phyloP scores from a whole-genome alignment of 345 rosid genomes.

The Citrus sinensis region DVS_A1.0 CM039162.1:23369501-23370000 shows the following conservation, averaged over 20 bases:
- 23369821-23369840: too few species aligned
- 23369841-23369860: too few species aligned
- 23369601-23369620: slow-evolving; percentile 9
- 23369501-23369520: too few species aligned
- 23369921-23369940: too few species aligned
- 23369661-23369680: too few species aligned
- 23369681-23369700: neutral
- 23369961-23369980: neutral
- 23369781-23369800: neutral
- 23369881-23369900: neutral
- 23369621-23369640: slow-evolving; percentile 3
- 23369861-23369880: too few species aligned
- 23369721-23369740: too few species aligned
- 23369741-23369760: too few species aligned
- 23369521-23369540: neutral
- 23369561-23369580: neutral
- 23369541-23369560: neutral
- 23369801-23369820: neutral
- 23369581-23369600: neutral
- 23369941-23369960: too few species aligned
- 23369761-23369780: too few species aligned
- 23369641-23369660: neutral
- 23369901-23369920: neutral
- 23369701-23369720: neutral
- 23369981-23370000: slow-evolving; percentile 16